Base-by-base conservation (phyloP, 441 rosid species). In the Hura crepitans region DNA sequence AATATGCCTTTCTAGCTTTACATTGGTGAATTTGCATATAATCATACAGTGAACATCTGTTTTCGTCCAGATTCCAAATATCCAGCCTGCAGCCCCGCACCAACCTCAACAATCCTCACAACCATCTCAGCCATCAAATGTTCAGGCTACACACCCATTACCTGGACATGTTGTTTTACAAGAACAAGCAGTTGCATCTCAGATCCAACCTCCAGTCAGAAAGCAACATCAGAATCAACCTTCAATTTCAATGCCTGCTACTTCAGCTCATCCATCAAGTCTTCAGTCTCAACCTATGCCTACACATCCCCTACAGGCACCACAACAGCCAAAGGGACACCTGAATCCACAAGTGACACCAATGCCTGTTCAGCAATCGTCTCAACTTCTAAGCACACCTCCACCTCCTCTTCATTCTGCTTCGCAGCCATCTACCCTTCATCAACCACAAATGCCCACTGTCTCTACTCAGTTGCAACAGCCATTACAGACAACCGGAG, bases 381-480 rank as follows among this genome's bases (percentile, higher is more conserved):
- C 94, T 74, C 92, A 86, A 74, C 75, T 73, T 63, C 88, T 83
- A 56, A 81, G 33, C 69, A 57, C 77, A 31, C 83, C 92, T 69
- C 80, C 80, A 23, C 76, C 50, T 80, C 74, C 90, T 54, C 83
- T 81, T 80, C 92, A 85, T 81, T 75, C 90, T 47, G 70, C 89
- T 73, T 76, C 97, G 57, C 96, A 88, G 73, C 78, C 77, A 10
- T 74, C 80, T 23, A 71, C 84, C 20, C 87, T 82, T 83, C 92
- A 90, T 70, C 97, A 88, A 73, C 75, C 85, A 47, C 97, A 88
- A 55, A 75, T 75, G 78, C 79, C 92, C 12, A 65, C 85, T 27
- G 75, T 87, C 77, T 75, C 97, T 27, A 75, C 77, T 74, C 97
- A 88, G 79, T 71, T 88, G 86, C 96, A 86, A 63, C 99, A 81